A percentile compares a stretch with the other conserved stretches of the same genome.
phyloP scores from a whole-genome alignment of 1,284 basidiomycete species.

The Cutaneotrichosporon spelunceum region DNA sequence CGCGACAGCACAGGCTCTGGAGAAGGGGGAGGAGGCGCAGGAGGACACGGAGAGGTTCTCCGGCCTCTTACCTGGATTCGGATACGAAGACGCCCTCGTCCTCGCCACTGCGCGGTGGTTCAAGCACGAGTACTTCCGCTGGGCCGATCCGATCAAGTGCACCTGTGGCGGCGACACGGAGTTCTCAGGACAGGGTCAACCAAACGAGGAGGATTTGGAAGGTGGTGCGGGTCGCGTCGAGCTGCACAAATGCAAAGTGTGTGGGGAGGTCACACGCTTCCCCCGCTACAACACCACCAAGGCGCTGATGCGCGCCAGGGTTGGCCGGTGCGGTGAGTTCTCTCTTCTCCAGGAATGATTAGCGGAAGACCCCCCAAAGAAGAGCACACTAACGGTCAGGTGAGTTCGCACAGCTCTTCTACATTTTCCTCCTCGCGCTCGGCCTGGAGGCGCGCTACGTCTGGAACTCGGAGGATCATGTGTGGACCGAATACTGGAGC shows the following conservation, averaged over 20 bases:
- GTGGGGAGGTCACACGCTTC: conserved; percentile 44
- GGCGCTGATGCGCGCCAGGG: conserved; percentile 45
- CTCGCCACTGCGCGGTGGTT: conserved; percentile 54
- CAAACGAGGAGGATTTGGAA: conserved; percentile 37
- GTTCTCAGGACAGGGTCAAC: conserved; percentile 17
- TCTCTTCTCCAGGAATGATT: background rate
- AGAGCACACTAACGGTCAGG: conserved; percentile 24
- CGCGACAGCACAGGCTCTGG: background rate
- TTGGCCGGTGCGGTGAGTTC: conserved; percentile 53
- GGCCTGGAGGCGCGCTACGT: conserved; percentile 53
- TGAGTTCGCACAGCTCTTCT: conserved; percentile 55
- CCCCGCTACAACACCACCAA: conserved; percentile 48
- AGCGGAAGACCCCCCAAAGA: no score
- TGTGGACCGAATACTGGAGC: conserved; percentile 55
- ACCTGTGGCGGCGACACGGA: conserved; percentile 45
- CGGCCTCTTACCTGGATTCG: conserved; percentile 30
- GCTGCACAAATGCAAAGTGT: conserved; percentile 41
- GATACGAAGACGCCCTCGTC: conserved; percentile 39
- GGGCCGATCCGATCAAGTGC: conserved; percentile 55
- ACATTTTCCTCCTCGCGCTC: conserved; percentile 50
- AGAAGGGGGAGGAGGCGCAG: background rate
- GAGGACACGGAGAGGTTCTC: background rate
- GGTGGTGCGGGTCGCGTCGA: conserved; percentile 50
- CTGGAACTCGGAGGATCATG: conserved; percentile 55
- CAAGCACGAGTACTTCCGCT: conserved; percentile 52